Evolutionary conservation across 257 asterid species (phyloP).

Genomic region (Capsicum rhomboideum): DNA sequence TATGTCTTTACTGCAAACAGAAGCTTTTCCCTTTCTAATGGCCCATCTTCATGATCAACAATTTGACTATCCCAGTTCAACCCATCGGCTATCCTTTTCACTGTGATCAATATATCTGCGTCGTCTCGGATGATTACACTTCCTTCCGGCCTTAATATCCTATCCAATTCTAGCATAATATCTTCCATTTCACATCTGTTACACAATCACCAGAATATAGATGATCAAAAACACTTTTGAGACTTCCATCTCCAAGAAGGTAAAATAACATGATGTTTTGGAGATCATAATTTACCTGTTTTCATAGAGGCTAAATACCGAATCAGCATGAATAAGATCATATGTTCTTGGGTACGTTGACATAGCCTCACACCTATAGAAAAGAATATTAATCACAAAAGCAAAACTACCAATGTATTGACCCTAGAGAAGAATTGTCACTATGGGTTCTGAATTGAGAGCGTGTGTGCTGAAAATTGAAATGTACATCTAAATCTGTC

Average conservation of each 20-base stretch:
- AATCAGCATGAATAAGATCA: constrained; percentile 78
- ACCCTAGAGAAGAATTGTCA: not conserved
- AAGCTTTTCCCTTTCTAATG: constrained; percentile 67
- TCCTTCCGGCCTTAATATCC: constrained; percentile 80
- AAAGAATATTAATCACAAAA: not conserved
- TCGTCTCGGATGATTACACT: constrained; percentile 72
- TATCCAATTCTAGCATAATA: constrained; percentile 67
- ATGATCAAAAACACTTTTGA: not conserved
- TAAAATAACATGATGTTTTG: not conserved
- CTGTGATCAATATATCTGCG: constrained; percentile 51
- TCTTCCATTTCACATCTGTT: constrained; percentile 70
- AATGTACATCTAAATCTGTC: not conserved
- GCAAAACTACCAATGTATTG: not conserved
- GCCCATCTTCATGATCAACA: constrained; percentile 85
- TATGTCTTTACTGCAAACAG: constrained; percentile 64
- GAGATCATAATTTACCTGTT: constrained; percentile 25
- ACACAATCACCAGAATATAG: not conserved
- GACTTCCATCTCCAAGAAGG: not conserved
- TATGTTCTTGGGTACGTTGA: constrained; percentile 87
- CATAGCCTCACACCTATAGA: constrained; percentile 79
- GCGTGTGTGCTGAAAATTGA: too few species aligned
- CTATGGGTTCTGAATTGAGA: not conserved
- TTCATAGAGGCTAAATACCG: constrained; percentile 59
- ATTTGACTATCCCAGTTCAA: constrained; percentile 74
- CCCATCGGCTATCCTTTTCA: constrained; percentile 64